Conservation (phyloP, 495 filamentous ascomycete species). For the Patellaria atrata region DNA sequence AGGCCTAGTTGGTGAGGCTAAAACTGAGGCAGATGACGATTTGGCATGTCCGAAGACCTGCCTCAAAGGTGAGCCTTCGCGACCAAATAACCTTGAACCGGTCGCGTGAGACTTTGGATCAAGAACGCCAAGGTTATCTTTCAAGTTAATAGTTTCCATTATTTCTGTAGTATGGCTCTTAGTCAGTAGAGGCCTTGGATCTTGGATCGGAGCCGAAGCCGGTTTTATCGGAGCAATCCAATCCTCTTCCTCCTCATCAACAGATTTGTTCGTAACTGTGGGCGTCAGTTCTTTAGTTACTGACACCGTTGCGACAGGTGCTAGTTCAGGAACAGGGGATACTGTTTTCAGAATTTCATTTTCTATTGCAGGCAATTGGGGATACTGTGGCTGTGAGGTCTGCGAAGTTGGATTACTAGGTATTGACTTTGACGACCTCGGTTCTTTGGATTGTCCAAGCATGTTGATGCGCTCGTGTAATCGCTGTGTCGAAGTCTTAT, state of each 20-base stretch:
- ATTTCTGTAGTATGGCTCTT: constrained; percentile 47
- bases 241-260: constrained; percentile 44
- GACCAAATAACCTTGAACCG: too few relatives aligned
- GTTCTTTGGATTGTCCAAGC: constrained; percentile 66
- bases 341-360: constrained; percentile 22
- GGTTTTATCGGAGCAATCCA: constrained; percentile 50
- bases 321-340: constrained; percentile 1
- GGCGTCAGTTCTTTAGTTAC: constrained; percentile 9
- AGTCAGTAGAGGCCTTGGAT: constrained; percentile 27
- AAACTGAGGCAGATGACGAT: constrained; percentile 40
- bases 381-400: constrained; percentile 35
- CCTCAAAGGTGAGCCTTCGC: too few relatives aligned
- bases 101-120: too few relatives aligned
- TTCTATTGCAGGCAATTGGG: constrained; percentile 35
- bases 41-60: constrained; percentile 36
- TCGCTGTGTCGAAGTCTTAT: constrained; percentile 79
- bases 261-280: constrained; percentile 1
- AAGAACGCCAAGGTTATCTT: not conserved
- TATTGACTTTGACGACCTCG: constrained; percentile 57
- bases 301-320: constrained; percentile 1
- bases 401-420: constrained; percentile 33
- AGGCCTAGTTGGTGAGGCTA: constrained; percentile 28
- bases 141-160: constrained; percentile 38
- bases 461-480: constrained; percentile 88
- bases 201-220: constrained; percentile 8